phyloP scores from a whole-genome alignment of 1,284 basidiomycete species.

The Abortiporus biennis region DNA sequence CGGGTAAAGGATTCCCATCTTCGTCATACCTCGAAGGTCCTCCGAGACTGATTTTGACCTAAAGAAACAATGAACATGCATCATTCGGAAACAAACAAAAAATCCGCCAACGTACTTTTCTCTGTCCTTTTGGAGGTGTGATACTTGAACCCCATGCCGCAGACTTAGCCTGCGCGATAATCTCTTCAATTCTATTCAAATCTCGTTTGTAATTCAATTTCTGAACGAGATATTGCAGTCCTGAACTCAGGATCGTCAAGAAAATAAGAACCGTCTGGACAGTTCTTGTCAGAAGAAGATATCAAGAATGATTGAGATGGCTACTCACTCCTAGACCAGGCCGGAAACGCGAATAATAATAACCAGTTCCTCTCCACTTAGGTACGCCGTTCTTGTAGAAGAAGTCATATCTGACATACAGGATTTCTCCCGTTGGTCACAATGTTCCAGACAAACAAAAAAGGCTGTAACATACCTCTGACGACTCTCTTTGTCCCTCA shows the following conservation, averaged over 20 bases:
- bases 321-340: conserved; percentile 74
- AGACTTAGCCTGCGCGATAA: conserved; percentile 55
- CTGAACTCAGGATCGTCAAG: conserved; percentile 67
- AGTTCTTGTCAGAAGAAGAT: conserved; percentile 1
- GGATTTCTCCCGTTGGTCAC: background rate
- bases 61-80: background rate
- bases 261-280: conserved; percentile 68
- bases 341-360: conserved; percentile 90
- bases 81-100: background rate
- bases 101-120: conserved; percentile 45
- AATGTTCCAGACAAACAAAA: background rate
- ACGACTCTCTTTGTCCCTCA: conserved; percentile 71
- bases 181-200: conserved; percentile 59
- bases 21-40: conserved; percentile 45
- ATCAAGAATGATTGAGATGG: background rate
- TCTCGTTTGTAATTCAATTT: conserved; percentile 73
- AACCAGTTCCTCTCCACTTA: conserved; percentile 81
- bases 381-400: conserved; percentile 91
- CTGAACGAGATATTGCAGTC: conserved; percentile 77
- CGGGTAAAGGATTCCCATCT: conserved; percentile 43
- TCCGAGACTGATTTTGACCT: conserved; percentile 70
- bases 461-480: conserved; percentile 62
- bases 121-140: conserved; percentile 48
- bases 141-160: conserved; percentile 76
- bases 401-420: conserved; percentile 68